These are phyloP conservation scores for Epichloe bromicola DNA, from an alignment of 2,329 filamentous ascomycete genomes.

Conservation along the genomic window DNA sequence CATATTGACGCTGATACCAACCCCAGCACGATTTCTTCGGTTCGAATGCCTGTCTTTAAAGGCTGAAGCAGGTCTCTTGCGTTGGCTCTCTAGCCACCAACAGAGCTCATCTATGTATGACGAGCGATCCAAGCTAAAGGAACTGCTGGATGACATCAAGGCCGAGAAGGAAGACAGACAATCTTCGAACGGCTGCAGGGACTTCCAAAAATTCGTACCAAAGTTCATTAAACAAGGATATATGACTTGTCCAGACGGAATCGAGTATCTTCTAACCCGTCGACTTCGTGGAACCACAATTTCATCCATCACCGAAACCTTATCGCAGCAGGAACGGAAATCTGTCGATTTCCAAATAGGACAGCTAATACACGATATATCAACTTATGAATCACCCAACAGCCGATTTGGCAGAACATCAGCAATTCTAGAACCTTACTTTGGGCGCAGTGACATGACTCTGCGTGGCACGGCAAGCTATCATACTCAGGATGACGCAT, in stretches of 20 bases:
- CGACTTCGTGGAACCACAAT: conserved; percentile 26
- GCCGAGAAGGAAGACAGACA: neutral
- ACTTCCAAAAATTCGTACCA: conserved; percentile 21
- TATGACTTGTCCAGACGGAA: conserved; percentile 14
- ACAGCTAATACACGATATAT: conserved; percentile 30
- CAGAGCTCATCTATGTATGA: conserved; percentile 3
- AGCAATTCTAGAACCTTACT: conserved; percentile 10
- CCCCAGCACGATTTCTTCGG: conserved; percentile 30
- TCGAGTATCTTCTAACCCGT: conserved; percentile 30
- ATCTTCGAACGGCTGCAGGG: too few species aligned
- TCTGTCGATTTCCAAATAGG: conserved; percentile 34
- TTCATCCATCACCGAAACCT: conserved; percentile 19
- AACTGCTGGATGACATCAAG: neutral
- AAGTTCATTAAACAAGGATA: conserved; percentile 26
- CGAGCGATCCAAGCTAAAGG: neutral
- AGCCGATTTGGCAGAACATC: conserved; percentile 31
- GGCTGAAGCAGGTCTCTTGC: conserved; percentile 31
- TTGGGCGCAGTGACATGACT: neutral
- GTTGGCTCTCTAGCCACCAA: conserved; percentile 25
- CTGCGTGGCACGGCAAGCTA: neutral
- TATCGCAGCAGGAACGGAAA: conserved; percentile 22
- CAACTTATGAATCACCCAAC: conserved; percentile 30
- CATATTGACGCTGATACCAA: conserved; percentile 23
- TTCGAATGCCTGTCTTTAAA: conserved; percentile 30
- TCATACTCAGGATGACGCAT: neutral